phyloP scores from a whole-genome alignment of 75 land plant species.

The Picea sitchensis region DNA sequence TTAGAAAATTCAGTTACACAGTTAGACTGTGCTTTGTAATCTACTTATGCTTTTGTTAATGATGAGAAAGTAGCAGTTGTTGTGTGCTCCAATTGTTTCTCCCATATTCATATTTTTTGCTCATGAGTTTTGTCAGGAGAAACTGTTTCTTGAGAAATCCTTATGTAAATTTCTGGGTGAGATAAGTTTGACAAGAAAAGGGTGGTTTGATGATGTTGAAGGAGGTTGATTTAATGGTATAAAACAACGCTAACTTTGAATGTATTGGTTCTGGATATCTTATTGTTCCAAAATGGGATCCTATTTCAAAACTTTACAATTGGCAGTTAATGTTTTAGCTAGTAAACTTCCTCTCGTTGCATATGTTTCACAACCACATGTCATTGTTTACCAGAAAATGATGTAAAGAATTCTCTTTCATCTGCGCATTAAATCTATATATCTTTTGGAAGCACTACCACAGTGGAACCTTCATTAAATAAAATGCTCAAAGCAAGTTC shows the following conservation, averaged over 20 bases:
- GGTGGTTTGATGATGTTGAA: too few species aligned
- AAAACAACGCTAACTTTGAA: constrained; percentile 20
- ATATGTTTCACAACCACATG: constrained; percentile 27
- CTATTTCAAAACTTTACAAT: constrained; percentile 48
- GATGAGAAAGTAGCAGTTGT: too few species aligned
- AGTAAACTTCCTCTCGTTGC: constrained; percentile 25
- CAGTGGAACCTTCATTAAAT: constrained; percentile 28
- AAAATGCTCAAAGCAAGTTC: constrained; percentile 41
- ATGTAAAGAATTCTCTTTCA: not conserved
- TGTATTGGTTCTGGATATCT: constrained; percentile 28
- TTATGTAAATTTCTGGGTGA: too few species aligned
- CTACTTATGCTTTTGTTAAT: too few species aligned
- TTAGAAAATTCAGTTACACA: too few species aligned
- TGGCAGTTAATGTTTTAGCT: constrained; percentile 41
- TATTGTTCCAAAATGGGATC: constrained; percentile 55
- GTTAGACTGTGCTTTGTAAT: too few species aligned
- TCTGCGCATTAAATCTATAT: not conserved
- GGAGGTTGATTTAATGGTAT: constrained; percentile 22
- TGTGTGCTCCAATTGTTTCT: too few species aligned
- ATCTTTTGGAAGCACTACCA: not conserved
- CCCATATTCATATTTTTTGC: too few species aligned
- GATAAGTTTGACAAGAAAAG: too few species aligned
- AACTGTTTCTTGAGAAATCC: too few species aligned
- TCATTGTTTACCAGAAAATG: not conserved
- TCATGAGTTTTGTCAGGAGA: too few species aligned